phyloP scores from a whole-genome alignment of 768 basidiomycete genomes.

The Phylloporus rhodoxanthus region DNA sequence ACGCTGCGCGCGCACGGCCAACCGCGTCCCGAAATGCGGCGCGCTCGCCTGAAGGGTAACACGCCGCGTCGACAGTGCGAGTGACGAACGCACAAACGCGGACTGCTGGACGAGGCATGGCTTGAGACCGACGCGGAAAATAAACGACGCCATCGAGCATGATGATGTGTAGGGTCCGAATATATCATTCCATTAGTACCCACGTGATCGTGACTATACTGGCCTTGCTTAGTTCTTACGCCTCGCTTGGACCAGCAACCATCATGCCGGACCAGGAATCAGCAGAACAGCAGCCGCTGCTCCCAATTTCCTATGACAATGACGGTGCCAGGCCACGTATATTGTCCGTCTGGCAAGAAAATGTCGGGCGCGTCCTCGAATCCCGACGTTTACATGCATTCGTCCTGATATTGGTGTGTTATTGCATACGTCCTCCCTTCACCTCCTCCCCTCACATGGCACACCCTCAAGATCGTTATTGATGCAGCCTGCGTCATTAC shows the following conservation, averaged over 20 bases:
- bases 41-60: neutral
- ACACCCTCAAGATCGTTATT: conserved; percentile 42
- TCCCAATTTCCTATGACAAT: conserved; percentile 28
- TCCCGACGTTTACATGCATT: conserved; percentile 47
- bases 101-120: conserved; percentile 4
- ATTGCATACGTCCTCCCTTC: conserved; percentile 18
- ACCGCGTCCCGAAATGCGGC: neutral
- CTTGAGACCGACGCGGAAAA: conserved; percentile 18
- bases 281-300: conserved; percentile 47
- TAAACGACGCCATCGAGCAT: conserved; percentile 8
- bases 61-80: conserved; percentile 4
- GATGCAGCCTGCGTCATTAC: conserved; percentile 68
- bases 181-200: neutral
- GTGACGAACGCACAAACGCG: neutral
- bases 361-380: conserved; percentile 47
- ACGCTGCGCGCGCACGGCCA: neutral
- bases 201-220: conserved; percentile 24
- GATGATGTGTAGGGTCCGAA: neutral
- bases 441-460: conserved; percentile 7
- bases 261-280: conserved; percentile 32
- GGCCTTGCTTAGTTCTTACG: neutral
- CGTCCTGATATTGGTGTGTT: conserved; percentile 53
- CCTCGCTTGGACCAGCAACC: conserved; percentile 15
- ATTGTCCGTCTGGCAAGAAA: conserved; percentile 25
- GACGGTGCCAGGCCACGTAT: conserved; percentile 5